Percentiles rank a stretch among this genome's conserved stretches.
Conservation (phyloP, 2,329 filamentous ascomycete species). For the Aureobasidium subglaciale region DNA sequence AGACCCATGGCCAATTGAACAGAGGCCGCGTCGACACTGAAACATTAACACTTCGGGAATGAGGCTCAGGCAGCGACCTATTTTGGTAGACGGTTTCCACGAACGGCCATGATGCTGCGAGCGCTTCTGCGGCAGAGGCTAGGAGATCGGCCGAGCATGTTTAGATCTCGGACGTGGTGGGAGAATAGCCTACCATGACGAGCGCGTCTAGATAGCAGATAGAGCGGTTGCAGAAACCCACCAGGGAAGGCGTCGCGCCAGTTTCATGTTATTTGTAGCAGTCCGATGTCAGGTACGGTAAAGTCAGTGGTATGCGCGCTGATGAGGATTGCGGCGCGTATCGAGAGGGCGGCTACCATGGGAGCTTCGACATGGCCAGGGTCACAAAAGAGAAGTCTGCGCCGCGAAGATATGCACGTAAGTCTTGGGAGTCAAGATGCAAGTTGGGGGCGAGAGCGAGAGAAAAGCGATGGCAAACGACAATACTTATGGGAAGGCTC, state of each 20-base stretch:
- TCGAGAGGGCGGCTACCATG: background rate
- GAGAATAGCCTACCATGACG: constrained; percentile 16
- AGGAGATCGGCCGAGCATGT: background rate
- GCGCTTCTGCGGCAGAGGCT: constrained; percentile 3
- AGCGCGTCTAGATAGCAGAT: constrained; percentile 19
- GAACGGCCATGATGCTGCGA: background rate
- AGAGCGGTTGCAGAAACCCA: constrained; percentile 19
- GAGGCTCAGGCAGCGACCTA: background rate
- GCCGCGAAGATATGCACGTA: too few relatives aligned
- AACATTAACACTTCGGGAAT: background rate
- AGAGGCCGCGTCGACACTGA: constrained; percentile 8
- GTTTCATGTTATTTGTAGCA: constrained; percentile 20
- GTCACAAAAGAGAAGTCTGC: background rate
- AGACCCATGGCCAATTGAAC: constrained; percentile 6
- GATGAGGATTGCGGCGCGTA: background rate
- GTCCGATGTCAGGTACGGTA: background rate
- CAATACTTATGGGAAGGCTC: too few relatives aligned
- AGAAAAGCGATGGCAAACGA: too few relatives aligned
- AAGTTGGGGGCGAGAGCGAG: background rate
- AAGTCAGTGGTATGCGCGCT: constrained; percentile 3
- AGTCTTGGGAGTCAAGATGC: too few relatives aligned
- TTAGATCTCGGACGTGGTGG: background rate
- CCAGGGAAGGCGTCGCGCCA: constrained; percentile 24
- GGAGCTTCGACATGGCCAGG: background rate
- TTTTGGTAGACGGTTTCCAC: constrained; percentile 4